A percentile compares a stretch with the other conserved stretches of the same genome.
These are phyloP conservation scores for Kurtzmaniella quercitrusa DNA, from an alignment of 1,139 yeast species.

Conservation along the genomic window DNA sequence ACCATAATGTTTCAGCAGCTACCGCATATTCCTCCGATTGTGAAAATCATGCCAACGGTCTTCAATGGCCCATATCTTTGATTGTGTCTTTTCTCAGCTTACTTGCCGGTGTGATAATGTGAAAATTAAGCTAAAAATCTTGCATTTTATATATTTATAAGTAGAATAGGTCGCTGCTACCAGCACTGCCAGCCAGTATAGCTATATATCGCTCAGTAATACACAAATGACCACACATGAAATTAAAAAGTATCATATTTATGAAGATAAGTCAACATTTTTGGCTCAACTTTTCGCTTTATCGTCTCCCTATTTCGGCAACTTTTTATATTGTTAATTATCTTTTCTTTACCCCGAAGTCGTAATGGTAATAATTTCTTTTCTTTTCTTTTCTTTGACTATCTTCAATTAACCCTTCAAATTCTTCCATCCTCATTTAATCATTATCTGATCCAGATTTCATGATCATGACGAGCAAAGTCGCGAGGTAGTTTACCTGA, in stretches of 20 bases:
- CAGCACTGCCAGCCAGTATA: too few species aligned
- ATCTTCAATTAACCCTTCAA: too few species aligned
- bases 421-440: too few species aligned
- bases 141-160: background rate
- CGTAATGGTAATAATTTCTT: too few species aligned
- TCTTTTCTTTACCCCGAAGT: too few species aligned
- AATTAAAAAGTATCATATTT: background rate
- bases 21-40: constrained; percentile 10
- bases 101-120: constrained; percentile 13
- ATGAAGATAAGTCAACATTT: too few species aligned
- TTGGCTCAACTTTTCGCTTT: too few species aligned
- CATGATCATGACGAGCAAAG: constrained; percentile 1
- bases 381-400: too few species aligned
- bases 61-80: background rate
- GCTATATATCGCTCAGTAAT: background rate
- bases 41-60: constrained; percentile 13
- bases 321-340: too few species aligned
- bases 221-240: background rate
- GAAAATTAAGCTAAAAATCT: background rate
- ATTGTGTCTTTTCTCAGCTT: constrained; percentile 11
- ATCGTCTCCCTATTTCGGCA: too few species aligned
- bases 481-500: constrained; percentile 13
- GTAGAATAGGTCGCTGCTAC: background rate
- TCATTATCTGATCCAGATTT: too few species aligned
- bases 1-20: constrained; percentile 5